These are phyloP conservation scores for Silene latifolia DNA, from an alignment of 148 eudicot species.

Conservation along the genomic window DNA sequence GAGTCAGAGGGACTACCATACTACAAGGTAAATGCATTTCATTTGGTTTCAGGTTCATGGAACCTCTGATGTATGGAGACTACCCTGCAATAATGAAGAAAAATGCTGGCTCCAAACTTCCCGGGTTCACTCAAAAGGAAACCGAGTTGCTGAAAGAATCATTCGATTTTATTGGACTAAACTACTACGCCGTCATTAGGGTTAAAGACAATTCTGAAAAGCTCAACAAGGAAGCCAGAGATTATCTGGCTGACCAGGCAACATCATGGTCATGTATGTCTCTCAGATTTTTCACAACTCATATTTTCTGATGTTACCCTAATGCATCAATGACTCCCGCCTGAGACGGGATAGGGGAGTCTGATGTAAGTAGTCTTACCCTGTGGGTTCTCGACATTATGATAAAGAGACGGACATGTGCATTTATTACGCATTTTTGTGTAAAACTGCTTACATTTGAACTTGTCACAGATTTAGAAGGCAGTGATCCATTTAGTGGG, in stretches of 20 bases:
- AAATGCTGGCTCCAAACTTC: conserved; percentile 46
- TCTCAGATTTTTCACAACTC: neutral
- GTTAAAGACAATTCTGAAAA: conserved; percentile 37
- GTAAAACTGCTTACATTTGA: neutral
- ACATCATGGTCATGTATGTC: conserved; percentile 34
- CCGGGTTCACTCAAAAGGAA: conserved; percentile 43
- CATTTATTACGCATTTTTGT: neutral
- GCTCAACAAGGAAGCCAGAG: conserved; percentile 33
- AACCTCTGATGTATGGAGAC: conserved; percentile 56
- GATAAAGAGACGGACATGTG: too few species aligned
- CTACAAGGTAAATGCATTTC: neutral
- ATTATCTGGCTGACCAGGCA: conserved; percentile 39
- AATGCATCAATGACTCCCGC: too few species aligned
- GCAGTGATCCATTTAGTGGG: conserved; percentile 10
- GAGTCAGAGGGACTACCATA: too few species aligned
- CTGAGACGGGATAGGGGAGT: too few species aligned
- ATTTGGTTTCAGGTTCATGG: conserved; percentile 43
- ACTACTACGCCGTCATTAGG: conserved; percentile 35
- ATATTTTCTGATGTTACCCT: neutral
- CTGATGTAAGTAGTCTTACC: too few species aligned
- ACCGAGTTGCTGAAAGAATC: conserved; percentile 51
- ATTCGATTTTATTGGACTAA: conserved; percentile 58
- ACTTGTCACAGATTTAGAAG: conserved; percentile 16
- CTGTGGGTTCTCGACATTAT: too few species aligned
- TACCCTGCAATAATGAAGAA: conserved; percentile 57